A percentile compares a stretch with the other conserved stretches of the same genome.
phyloP scores from a whole-genome alignment of 2,329 filamentous ascomycete genomes.

The Xylariaceae sp. region DNA sequence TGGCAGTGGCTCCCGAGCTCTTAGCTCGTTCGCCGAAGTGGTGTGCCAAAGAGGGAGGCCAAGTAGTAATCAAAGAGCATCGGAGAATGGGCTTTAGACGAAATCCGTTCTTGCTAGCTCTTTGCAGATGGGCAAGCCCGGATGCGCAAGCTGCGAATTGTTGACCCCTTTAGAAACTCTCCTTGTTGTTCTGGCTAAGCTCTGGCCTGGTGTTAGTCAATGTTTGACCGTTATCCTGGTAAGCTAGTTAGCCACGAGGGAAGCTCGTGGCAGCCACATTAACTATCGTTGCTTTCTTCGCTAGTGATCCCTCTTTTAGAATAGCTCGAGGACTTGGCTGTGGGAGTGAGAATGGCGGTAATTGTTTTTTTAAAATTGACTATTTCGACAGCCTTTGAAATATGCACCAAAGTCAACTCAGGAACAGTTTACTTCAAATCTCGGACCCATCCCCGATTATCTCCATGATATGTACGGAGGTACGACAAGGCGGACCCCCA shows the following conservation, averaged over 20 bases:
- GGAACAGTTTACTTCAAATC: too few species aligned
- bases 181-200: too few species aligned
- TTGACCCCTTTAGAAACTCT: constrained; percentile 3
- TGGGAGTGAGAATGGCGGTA: too few species aligned
- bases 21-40: constrained; percentile 5
- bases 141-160: neutral
- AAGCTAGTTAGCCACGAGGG: constrained; percentile 1
- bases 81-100: neutral
- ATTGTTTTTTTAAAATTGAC: too few species aligned
- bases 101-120: neutral
- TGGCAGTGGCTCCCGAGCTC: constrained; percentile 9
- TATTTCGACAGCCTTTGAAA: too few species aligned
- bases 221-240: neutral
- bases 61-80: constrained; percentile 3
- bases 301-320: too few species aligned
- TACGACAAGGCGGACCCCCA: constrained; percentile 9
- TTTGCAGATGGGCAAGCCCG: neutral
- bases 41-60: neutral
- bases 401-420: neutral
- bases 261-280: neutral
- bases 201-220: constrained; percentile 13
- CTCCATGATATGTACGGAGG: too few species aligned
- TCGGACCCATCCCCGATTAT: too few species aligned
- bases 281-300: neutral
- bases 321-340: too few species aligned